These are phyloP conservation scores for Phytophthora chlamydospora DNA, from an alignment of 352 stramenopile species.

Conservation along the genomic window DNA sequence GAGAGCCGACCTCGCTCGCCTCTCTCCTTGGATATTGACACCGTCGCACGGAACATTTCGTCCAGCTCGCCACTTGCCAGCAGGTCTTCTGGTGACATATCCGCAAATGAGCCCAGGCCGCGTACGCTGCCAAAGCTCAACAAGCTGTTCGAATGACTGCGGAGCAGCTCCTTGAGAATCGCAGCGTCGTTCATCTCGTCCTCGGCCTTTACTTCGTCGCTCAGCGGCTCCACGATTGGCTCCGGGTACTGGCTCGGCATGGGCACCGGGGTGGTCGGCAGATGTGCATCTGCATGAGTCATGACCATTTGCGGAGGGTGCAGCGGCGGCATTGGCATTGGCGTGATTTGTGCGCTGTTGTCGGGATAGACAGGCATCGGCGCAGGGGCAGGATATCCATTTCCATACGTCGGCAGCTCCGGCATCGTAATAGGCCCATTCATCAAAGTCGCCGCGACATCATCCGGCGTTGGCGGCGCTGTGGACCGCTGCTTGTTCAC, in stretches of 20 bases:
- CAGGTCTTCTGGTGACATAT: constrained; percentile 81
- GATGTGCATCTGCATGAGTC: constrained; percentile 18
- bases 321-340: constrained; percentile 30
- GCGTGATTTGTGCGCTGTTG: constrained; percentile 24
- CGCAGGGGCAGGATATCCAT: constrained; percentile 24
- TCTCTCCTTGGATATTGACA: constrained; percentile 69
- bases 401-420: constrained; percentile 25
- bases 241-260: constrained; percentile 54
- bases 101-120: constrained; percentile 61
- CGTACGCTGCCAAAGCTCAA: constrained; percentile 68
- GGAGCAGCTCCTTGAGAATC: constrained; percentile 76
- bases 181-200: constrained; percentile 66
- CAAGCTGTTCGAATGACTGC: constrained; percentile 67
- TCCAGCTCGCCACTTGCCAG: constrained; percentile 81
- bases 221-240: constrained; percentile 66
- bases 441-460: constrained; percentile 59
- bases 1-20: constrained; percentile 20
- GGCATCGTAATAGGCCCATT: constrained; percentile 37
- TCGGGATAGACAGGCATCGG: constrained; percentile 12
- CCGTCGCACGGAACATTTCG: constrained; percentile 72
- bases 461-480: constrained; percentile 56
- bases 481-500: constrained; percentile 51
- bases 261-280: constrained; percentile 21
- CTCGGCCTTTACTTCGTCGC: constrained; percentile 60
- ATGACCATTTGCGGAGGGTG: constrained; percentile 32